Base-by-base conservation (phyloP, 768 basidiomycete species). In the Pulveroboletus sp. region DNA sequence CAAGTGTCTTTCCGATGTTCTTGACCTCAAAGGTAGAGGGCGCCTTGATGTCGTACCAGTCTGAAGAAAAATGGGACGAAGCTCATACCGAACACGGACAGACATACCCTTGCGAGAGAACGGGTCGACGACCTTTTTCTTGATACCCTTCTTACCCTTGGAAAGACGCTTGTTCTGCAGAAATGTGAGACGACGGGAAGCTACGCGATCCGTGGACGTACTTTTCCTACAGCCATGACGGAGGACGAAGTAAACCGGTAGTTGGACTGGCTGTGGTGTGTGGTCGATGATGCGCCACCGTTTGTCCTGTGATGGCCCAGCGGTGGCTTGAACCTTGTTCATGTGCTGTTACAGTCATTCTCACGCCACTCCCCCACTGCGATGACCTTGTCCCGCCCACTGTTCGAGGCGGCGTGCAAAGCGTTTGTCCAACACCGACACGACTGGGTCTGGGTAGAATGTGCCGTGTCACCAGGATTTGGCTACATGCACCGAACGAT, bases 101-200 rank as follows among this genome's bases (percentile, higher is more conserved):
- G 13, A 52, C 64, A 59, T 63, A 94, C 95, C 95, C 77, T 99
- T 99, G 79, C 96, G 86, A 59, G 95, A 86, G 88, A 99, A 96
- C 57, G 96, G 93, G 82, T 99, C 96, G 57, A 99, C 93, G 71
- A 96, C 93, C 86, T 98, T 96, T 80, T 98, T 99, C 93, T 99
- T 99, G 80, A 97, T 86, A 71, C 92, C 93, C 79, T 94, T 94
- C 83, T 94, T 94, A 65, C 93, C 93, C 78, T 96, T 96, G 43
- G 93, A 93, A 62, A 94, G 82, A 70, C 93, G 86, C 77, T 99
- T 99, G 79, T 97, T 98, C 91, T 98, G 60, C 13, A 43, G 13
- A 38, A 33, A 43, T 8, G 37, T 57, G 24, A 58, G 51, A 21
- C 9, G 14, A 43, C 39, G 21, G 18, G 40, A 13, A 38, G 17